Base-by-base conservation (phyloP, 129 eudicot genomes). In the Flaveria bidentis region DNA sequence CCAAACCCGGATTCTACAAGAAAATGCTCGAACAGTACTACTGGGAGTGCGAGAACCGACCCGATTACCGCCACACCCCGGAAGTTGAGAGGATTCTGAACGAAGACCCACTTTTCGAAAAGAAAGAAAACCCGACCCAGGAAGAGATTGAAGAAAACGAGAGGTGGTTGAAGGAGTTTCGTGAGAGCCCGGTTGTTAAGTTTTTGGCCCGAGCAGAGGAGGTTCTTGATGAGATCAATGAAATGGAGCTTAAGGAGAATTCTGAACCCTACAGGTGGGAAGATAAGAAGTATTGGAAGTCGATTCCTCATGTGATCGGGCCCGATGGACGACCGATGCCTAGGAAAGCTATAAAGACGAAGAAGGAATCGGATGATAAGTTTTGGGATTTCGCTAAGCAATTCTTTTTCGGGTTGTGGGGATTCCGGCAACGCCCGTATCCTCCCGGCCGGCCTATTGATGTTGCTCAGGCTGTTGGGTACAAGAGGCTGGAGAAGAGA, bases 291-390 rank as follows among this genome's bases (percentile, higher is more conserved):
- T 67, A 83, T 9, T 93, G 98, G 98, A 55, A 88, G 74, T 79
- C 85, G 11, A 53, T 90, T 67, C 98, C 98, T 4, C 25, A 90
- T 81, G 96, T 93, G 78, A 80, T 82, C 64, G 98, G 98, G 61
- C 82, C 90, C 14, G 98, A 93, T 51, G 98, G 98, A 41, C 82
- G 98, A 78, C 98, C 97, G 11, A 90, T 93, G 97, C 92, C 92
- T 0, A 80, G 97, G 75, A 87, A 84, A 77, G 86, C 96, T 1
- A 86, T 89, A 8, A 83, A 71, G 41, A 79, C 81, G 0, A 26
- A 64, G 22, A 57, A 71, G 69, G 89, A 88, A 1, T 74, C 91
- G 2, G 92, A 93, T 83, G 87, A 90, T 75, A 93, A 87, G 74
- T 93, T 93, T 69, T 93, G 98, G 98, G 98, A 93, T 88, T 93